Conservation (phyloP, 345 rosid genomes). For the Camelina sativa region DNA sequence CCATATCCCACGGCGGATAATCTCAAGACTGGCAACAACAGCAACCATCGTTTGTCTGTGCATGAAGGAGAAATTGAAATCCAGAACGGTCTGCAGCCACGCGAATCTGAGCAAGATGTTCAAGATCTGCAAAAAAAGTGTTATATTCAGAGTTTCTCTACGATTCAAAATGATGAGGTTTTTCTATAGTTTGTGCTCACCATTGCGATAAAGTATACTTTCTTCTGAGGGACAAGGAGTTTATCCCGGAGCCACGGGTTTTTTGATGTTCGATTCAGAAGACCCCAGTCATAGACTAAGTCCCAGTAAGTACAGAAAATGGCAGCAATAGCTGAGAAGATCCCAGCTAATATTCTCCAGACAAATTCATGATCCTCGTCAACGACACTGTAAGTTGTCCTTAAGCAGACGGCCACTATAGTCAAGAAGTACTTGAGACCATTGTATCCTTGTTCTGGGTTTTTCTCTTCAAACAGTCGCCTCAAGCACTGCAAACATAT, state of each 20-base stretch:
- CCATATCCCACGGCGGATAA: slow-evolving; percentile 78
- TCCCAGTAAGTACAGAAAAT: slow-evolving; percentile 68
- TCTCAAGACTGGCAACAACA: slow-evolving; percentile 70
- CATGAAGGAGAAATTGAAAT: slow-evolving; percentile 43
- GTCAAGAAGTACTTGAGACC: slow-evolving; percentile 65
- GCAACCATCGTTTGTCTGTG: slow-evolving; percentile 54
- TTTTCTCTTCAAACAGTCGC: slow-evolving; percentile 67
- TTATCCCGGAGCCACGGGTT: slow-evolving; percentile 76
- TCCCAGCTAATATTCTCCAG: slow-evolving; percentile 55
- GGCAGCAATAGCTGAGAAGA: slow-evolving; percentile 60
- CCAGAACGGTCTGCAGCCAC: slow-evolving; percentile 69
- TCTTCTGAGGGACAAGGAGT: slow-evolving; percentile 62
- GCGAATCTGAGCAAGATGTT: slow-evolving; percentile 66
- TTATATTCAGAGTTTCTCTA: slow-evolving; percentile 1
- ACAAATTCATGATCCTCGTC: slow-evolving; percentile 21
- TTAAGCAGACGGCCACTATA: slow-evolving; percentile 63
- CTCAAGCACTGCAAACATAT: slow-evolving; percentile 58
- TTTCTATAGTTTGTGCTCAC: slow-evolving; percentile 44
- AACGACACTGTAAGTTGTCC: slow-evolving; percentile 55
- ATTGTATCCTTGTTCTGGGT: slow-evolving; percentile 57
- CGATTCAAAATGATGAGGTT: not conserved
- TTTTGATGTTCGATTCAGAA: slow-evolving; percentile 58
- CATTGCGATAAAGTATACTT: slow-evolving; percentile 60
- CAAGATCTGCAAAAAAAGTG: slow-evolving; percentile 41
- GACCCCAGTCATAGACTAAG: slow-evolving; percentile 77